Evolutionary conservation across 2,329 filamentous ascomycete genomes (phyloP).

Genomic region (Pochonia chlamydosporia): DNA sequence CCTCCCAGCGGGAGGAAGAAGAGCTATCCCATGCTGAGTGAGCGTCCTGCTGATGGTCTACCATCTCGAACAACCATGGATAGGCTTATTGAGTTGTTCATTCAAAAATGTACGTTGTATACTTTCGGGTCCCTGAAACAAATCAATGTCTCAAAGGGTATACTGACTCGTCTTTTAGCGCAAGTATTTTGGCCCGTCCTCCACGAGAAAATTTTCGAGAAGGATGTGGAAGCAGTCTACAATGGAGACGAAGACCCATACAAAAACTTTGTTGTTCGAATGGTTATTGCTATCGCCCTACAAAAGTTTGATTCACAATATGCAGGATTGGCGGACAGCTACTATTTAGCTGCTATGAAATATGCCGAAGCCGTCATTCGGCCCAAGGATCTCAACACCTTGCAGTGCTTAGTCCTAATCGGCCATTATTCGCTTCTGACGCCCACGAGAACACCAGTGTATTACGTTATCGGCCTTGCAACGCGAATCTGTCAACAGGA

Average conservation of each 20-base stretch:
- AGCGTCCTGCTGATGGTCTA: constrained; percentile 68
- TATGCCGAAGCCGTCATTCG: constrained; percentile 77
- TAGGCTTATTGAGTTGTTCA: constrained; percentile 77
- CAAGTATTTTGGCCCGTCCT: constrained; percentile 84
- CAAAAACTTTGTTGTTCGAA: constrained; percentile 80
- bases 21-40: constrained; percentile 86
- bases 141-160: not conserved
- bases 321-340: constrained; percentile 90
- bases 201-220: constrained; percentile 73
- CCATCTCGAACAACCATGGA: constrained; percentile 71
- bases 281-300: constrained; percentile 91
- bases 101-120: constrained; percentile 72
- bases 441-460: constrained; percentile 85
- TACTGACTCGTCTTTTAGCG: constrained; percentile 42
- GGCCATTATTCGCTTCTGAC: constrained; percentile 89
- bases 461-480: constrained; percentile 86
- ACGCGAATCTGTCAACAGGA: constrained; percentile 85
- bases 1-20: constrained; percentile 61
- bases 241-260: constrained; percentile 69
- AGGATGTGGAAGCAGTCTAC: constrained; percentile 77
- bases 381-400: constrained; percentile 82
- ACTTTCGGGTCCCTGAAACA: not conserved
- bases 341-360: constrained; percentile 84
- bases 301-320: constrained; percentile 87
- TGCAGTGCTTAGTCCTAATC: constrained; percentile 85